Base-by-base conservation (phyloP, 495 filamentous ascomycete genomes). In the Lepidopterella palustris region DNA sequence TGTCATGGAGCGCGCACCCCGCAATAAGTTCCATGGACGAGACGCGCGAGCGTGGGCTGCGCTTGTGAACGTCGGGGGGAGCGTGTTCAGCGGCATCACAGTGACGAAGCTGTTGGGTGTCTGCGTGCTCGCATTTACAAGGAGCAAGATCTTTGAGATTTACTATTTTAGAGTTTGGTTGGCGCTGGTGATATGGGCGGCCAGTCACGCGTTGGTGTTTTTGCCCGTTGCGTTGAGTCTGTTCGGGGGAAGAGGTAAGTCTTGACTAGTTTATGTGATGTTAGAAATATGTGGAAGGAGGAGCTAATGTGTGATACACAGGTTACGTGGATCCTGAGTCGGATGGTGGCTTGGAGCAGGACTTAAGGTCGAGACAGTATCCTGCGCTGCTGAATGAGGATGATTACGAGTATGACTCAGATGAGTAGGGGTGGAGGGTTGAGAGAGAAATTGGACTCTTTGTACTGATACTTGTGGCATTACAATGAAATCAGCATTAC, bases 91-190 rank as follows among this genome's bases (percentile, higher is more conserved):
- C 50, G 93, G 93, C 0, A 99, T 99, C 69, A 97, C 91, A 0
- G 75, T 99, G 25, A 99, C 93, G 21, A 99, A 99, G 72, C 75
- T 97, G 1, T 74, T 99, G 8, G 93, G 93, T 1, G 95, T 99
- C 2, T 86, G 80, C 50, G 93, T 99, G 40, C 78, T 99, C 13
- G 93, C 92, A 0, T 97, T 95, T 62, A 99, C 93, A 6, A 76
- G 88, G 24, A 95, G 90, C 73, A 97, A 97, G 82, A 97, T 99
- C 71, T 99, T 99, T 69, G 95, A 97, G 78, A 88, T 97, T 55
- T 99, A 97, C 73, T 99, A 97, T 71, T 99, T 99, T 76, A 79
- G 93, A 6, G 87, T 99, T 32, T 99, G 93, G 93, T 70, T 96
- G 21, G 87, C 92, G 45, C 78, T 99, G 60, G 90, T 97, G 35